Base-by-base conservation (phyloP, 169 alveolate genomes). In the Plasmodium knowlesi region DNA sequence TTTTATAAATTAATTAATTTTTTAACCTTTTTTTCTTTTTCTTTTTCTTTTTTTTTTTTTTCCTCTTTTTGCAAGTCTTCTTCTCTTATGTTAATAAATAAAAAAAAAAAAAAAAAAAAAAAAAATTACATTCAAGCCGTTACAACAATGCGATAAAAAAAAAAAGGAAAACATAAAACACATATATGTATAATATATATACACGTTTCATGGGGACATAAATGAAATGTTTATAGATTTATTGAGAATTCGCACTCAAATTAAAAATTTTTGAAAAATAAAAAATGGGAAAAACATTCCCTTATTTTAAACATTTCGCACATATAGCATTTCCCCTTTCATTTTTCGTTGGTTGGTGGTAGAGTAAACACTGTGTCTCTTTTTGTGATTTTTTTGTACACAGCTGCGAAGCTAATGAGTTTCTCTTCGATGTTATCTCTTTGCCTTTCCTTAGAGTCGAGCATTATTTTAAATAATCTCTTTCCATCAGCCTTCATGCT, bases 391-490 rank as follows among this genome's bases (percentile, higher is more conserved):
- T 96, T 98, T 96, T 97, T 96, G 97, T 98, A 98, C 80, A 98
- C 99, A 67, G 98, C 99, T 37, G 98, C 97, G 97, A 98, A 97
- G 57, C 98, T 98, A 96, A 98, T 99, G 78, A 98, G 96, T 93
- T 98, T 98, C 92, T 98, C 99, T 89, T 98, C 99, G 39, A 98
- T 92, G 92, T 95, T 97, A 88, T 98, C 99, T 96, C 98, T 98
- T 92, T 98, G 98, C 91, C 96, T 98, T 97, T 98, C 99, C 90
- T 98, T 98, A 39, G 99, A 99, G 96, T 98, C 99, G 22, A 98
- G 97, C 96, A 95, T 96, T 72, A 98, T 98, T 96, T 98, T 98
- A 95, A 98, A 95, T 72, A 98, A 92, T 94, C 98, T 98, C 71
- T 98, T 95, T n/a, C 99, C 99, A 90, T 99, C 99, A 30, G 97